phyloP scores from a whole-genome alignment of 2,329 filamentous ascomycete species.

The Phoma sp. region DNA sequence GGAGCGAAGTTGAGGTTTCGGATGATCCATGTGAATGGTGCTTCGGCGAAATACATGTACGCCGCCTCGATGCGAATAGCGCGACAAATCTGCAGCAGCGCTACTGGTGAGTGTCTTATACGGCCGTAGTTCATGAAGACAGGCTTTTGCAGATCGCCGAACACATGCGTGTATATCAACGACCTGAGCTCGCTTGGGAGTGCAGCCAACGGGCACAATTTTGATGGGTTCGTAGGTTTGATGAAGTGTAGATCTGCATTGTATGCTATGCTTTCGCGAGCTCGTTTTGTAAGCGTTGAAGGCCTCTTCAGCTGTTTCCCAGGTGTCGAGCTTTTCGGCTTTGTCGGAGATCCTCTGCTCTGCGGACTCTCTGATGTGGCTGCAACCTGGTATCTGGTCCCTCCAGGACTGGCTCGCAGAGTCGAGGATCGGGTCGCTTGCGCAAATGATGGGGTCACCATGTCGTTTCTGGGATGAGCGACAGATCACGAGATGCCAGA shows the following conservation, averaged over 20 bases:
- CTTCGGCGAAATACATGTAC: constrained; percentile 32
- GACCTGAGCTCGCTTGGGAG: constrained; percentile 31
- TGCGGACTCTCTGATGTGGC: neutral
- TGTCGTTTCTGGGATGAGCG: neutral
- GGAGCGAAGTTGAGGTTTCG: constrained; percentile 25
- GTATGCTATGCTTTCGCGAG: constrained; percentile 14
- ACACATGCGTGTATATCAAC: constrained; percentile 24
- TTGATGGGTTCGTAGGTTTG: constrained; percentile 17
- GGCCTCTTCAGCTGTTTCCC: constrained; percentile 20
- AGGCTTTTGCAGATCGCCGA: constrained; percentile 7
- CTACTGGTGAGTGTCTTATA: constrained; percentile 1
- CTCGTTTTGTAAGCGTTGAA: constrained; percentile 15
- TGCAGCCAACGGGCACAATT: constrained; percentile 24
- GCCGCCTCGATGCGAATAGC: constrained; percentile 38
- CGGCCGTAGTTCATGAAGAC: constrained; percentile 6
- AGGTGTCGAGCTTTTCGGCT: neutral
- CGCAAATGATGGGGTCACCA: constrained; percentile 28
- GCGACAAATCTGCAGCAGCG: constrained; percentile 27
- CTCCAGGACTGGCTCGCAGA: constrained; percentile 7
- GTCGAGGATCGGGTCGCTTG: constrained; percentile 27
- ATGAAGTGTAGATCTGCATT: constrained; percentile 22
- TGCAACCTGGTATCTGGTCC: neutral
- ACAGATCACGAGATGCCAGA: neutral
- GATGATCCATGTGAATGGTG: constrained; percentile 24
- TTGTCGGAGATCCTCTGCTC: neutral